Base-by-base conservation (phyloP, 176 grass and related monocot genomes). In the Poa annua region DNA sequence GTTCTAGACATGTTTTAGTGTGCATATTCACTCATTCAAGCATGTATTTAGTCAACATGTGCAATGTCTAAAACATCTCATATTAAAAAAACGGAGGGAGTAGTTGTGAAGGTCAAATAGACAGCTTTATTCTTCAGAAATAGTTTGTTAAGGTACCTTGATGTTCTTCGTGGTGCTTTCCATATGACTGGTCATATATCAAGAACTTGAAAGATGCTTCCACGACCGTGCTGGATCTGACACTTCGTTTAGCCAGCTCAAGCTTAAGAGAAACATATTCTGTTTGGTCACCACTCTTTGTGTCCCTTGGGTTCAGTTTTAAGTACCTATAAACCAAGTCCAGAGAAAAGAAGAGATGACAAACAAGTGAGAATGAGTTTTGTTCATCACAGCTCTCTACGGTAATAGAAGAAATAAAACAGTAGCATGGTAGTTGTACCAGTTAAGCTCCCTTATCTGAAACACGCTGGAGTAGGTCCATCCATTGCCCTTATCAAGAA, bases 381-480 rank as follows among this genome's bases (percentile, higher is more conserved):
- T 48, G 11, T 66, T 35, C 62, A 63, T 20, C 8, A 41, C 11
- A 60, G 50, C 20, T 55, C 48, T 74, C 0, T 39, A 20, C 41
- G n/a, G 8, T 5, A 64, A 29, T 47, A 49, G 39, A 25, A 19
- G 22, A 56, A 56, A 56, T n/a, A 33, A 45, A 17, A 19, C 10
- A 49, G 35, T 61, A 75, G 0, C 16, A 52, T 25, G 14, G 1
- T 67, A 50, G 24, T 12, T 25, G 8, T 78, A 83, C 86, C 86
- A 88, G 39, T 44, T 71, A 71, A 71, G 42, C 10, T 73, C 80
- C 48, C 54, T 80, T 60, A 80, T 80, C 56, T 54, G 9, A 41
- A 88, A 85, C 34, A 66, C 57, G 3, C 49, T 66, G 13, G 87
- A 88, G 68, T 38, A 65, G 38, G 57, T 85, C 87, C 87, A 80